These are phyloP conservation scores for Fonsecaea monophora DNA, from an alignment of 2,329 filamentous ascomycete genomes.

Conservation along the genomic window DNA sequence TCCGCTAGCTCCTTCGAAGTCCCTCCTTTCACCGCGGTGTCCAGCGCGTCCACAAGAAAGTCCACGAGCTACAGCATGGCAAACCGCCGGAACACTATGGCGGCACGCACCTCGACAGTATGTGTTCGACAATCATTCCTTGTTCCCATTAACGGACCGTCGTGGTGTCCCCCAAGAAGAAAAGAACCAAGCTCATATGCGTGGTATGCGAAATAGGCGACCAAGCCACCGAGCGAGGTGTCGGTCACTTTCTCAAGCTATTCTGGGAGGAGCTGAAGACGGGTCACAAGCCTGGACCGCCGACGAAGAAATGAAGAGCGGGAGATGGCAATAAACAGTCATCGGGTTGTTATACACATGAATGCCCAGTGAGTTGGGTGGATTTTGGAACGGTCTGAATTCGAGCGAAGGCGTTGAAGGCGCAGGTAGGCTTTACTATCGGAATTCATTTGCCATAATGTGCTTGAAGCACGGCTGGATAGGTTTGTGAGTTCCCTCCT, in stretches of 20 bases:
- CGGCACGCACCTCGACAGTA: conserved; percentile 50
- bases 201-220: conserved; percentile 21
- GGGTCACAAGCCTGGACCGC: conserved; percentile 47
- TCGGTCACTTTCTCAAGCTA: conserved; percentile 47
- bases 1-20: conserved; percentile 48
- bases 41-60: conserved; percentile 50
- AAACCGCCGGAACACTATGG: conserved; percentile 52
- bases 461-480: background rate
- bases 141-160: background rate
- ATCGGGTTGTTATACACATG: background rate
- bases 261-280: conserved; percentile 54
- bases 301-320: conserved; percentile 27
- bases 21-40: conserved; percentile 54
- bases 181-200: conserved; percentile 18
- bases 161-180: background rate
- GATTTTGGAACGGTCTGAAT: background rate
- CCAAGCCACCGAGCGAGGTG: conserved; percentile 36
- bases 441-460: conserved; percentile 4
- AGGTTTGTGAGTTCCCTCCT: background rate
- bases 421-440: background rate
- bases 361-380: background rate
- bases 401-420: conserved; percentile 20
- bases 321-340: background rate
- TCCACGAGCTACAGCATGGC: conserved; percentile 52
- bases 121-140: conserved; percentile 23